Conservation (phyloP, 78 protist genomes). For the Isochrysis galbana region DNA sequence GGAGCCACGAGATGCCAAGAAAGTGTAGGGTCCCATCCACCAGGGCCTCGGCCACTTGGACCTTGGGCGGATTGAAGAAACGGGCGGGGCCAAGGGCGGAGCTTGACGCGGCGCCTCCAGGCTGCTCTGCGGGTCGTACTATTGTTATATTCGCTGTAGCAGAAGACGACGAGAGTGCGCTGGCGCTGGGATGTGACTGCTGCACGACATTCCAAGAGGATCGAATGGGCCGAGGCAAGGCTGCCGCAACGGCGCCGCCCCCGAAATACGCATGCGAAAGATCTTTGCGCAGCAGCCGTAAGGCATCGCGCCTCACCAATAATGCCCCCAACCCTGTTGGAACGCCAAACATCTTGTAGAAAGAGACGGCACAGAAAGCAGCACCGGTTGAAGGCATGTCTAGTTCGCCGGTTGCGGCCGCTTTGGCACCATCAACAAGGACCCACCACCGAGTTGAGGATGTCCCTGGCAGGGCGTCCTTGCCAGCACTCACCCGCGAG, state of each 20-base stretch:
- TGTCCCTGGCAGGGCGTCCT: neutral
- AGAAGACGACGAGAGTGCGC: no score
- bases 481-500: neutral
- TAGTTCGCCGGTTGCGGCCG: conserved; percentile 59
- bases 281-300: neutral
- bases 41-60: neutral
- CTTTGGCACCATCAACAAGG: conserved; percentile 76
- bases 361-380: conserved; percentile 79
- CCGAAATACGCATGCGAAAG: conserved; percentile 62
- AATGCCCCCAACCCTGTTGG: conserved; percentile 94
- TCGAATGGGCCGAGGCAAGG: conserved; percentile 26
- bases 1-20: neutral
- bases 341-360: conserved; percentile 92
- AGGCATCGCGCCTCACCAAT: conserved; percentile 58
- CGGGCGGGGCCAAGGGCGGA: neutral
- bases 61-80: neutral
- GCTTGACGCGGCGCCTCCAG: no score
- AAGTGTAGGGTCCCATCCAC: conserved; percentile 61
- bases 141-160: no score
- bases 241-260: conserved; percentile 81
- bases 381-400: conserved; percentile 58
- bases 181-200: no score
- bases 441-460: neutral
- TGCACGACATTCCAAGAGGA: no score
- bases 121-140: no score